Base-by-base conservation (phyloP, 192 early-diverging fungal species). In the Martensiomyces pterosporus region DNA sequence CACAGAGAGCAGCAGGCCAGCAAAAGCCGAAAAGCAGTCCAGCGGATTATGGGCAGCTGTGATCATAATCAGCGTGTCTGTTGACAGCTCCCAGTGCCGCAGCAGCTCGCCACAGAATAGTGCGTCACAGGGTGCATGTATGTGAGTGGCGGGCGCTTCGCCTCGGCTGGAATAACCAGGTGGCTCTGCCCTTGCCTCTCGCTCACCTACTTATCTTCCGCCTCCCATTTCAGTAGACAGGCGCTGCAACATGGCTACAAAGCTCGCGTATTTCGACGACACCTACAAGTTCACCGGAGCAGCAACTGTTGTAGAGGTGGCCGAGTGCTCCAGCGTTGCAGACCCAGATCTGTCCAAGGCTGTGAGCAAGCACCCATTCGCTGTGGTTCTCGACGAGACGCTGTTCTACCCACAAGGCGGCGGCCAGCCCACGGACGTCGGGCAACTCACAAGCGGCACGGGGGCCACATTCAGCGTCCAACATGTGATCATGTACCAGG, bases 321-420 rank as follows among this genome's bases (percentile, higher is more conserved):
- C 51, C 9, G 44, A 48, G 15, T 25, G 40, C 2, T 9, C 25
- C 1, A 24, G 33, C 2, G 10, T 21, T 25, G 44, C 22, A 1
- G 43, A 40, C 37, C 37, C 25, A 24, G 22, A 14, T 14, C 46
- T 36, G 18, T 2, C 37, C 39, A 46, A 37, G 19, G 26, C 44
- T 17, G 43, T 61, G 15, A 42, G 46, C 39, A 52, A 52, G 41
- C 45, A 53, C 21, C 33, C 38, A 10, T 19, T 19, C 3, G 57
- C 51, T 13, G 38, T 54, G 14, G 21, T 49, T 21, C 51, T 61
- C 42, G 51, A 61, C 25, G 24, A 41, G 12, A 61, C 50, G 33
- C 33, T 61, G 39, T 61, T 61, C 35, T 61, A 61, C 19, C 51
- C 51, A 24, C 59, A 61, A 40, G 59, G 59, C 24, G 59, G 59